Conservation (phyloP, 257 asterid species). For the Coffea eugenioides region DNA sequence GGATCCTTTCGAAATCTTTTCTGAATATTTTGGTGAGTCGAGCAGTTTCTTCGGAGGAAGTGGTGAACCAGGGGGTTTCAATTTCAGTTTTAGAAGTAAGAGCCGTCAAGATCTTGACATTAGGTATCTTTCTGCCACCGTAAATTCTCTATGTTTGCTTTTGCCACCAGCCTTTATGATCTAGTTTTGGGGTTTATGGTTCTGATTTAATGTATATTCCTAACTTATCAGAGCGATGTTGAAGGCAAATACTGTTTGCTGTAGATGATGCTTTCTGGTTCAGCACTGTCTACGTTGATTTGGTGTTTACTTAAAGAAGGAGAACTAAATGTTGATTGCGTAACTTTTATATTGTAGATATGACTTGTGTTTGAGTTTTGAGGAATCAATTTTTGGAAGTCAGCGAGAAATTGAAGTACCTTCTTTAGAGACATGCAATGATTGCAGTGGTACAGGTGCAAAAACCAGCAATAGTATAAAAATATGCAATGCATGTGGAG, state of each 20-base stretch:
- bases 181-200: background rate
- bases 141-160: background rate
- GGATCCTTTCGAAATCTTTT: conserved; percentile 81
- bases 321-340: conserved; percentile 1
- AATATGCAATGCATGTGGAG: conserved; percentile 68
- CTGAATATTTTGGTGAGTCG: conserved; percentile 72
- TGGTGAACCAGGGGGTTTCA: conserved; percentile 56
- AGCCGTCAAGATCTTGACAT: conserved; percentile 73
- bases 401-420: conserved; percentile 66
- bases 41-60: conserved; percentile 62
- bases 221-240: background rate
- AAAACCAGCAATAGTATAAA: conserved; percentile 64
- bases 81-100: conserved; percentile 44
- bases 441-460: conserved; percentile 89
- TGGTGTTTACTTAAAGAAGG: background rate
- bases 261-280: background rate
- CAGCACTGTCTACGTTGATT: background rate
- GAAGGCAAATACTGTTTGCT: background rate
- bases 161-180: background rate
- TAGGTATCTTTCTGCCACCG: conserved; percentile 44
- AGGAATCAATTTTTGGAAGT: conserved; percentile 87
- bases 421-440: conserved; percentile 61
- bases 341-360: conserved; percentile 41
- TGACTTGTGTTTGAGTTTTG: conserved; percentile 72
- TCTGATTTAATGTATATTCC: background rate